phyloP scores from a whole-genome alignment of 805 yeast species.

The Myxozyma lipomycoides region DNA sequence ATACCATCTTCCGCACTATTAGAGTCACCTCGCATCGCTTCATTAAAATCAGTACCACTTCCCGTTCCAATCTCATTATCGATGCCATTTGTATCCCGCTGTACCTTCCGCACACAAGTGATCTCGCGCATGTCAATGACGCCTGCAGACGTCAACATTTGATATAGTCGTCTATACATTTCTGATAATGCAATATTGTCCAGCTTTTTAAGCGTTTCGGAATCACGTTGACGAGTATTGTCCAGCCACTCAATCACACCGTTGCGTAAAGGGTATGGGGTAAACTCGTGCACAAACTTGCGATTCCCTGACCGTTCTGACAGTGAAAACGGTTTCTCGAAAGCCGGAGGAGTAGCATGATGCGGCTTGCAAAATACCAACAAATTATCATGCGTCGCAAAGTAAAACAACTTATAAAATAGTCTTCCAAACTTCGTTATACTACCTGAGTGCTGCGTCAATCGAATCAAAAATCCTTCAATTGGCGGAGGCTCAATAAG shows the following conservation, averaged over 20 bases:
- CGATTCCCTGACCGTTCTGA: constrained; percentile 13
- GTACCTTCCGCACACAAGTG: constrained; percentile 31
- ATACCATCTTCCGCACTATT: constrained; percentile 21
- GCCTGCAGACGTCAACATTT: constrained; percentile 55
- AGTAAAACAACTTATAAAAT: constrained; percentile 56
- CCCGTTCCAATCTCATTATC: constrained; percentile 22
- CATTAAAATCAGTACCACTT: constrained; percentile 19
- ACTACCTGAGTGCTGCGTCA: constrained; percentile 51
- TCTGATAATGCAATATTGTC: constrained; percentile 65
- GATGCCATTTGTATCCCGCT: constrained; percentile 17
- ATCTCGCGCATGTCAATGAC: constrained; percentile 51
- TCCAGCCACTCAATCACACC: constrained; percentile 61
- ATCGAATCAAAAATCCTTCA: constrained; percentile 72
- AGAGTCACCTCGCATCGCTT: constrained; percentile 16
- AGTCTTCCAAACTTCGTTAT: constrained; percentile 39
- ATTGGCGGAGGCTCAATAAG: constrained; percentile 62
- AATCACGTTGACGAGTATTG: constrained; percentile 34
- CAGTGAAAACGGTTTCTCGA: constrained; percentile 25
- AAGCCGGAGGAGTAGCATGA: constrained; percentile 55
- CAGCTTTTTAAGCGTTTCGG: constrained; percentile 43
- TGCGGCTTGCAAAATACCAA: constrained; percentile 55
- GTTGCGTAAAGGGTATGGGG: constrained; percentile 53
- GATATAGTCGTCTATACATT: constrained; percentile 56
- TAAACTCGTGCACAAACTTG: constrained; percentile 40
- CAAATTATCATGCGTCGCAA: constrained; percentile 57